These are phyloP conservation scores for Neurospora tetrasperma DNA, from an alignment of 495 filamentous ascomycete species.

Conservation along the genomic window DNA sequence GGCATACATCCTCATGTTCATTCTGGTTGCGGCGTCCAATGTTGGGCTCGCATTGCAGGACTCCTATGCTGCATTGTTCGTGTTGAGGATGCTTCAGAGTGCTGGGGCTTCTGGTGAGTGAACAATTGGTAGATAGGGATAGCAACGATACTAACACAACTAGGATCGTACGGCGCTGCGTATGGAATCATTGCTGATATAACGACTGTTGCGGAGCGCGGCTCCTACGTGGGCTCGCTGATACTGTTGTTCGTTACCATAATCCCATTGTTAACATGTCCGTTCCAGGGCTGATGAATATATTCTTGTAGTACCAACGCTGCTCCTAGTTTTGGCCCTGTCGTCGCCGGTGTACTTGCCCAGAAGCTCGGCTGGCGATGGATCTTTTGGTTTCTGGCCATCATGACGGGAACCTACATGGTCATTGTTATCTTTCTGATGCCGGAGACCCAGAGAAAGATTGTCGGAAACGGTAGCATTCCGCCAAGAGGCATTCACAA, in stretches of 20 bases:
- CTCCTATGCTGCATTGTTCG: constrained; percentile 37
- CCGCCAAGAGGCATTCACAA: not conserved
- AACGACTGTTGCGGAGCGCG: constrained; percentile 34
- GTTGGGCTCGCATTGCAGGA: constrained; percentile 41
- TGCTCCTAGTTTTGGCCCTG: constrained; percentile 33
- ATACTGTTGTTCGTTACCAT: constrained; percentile 1
- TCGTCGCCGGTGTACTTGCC: constrained; percentile 43
- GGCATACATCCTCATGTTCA: constrained; percentile 37
- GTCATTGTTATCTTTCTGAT: constrained; percentile 27
- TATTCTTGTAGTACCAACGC: constrained; percentile 11
- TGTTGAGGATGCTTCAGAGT: constrained; percentile 42
- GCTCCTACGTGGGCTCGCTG: constrained; percentile 33
- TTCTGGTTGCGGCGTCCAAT: constrained; percentile 39
- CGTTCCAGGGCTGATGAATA: not conserved
- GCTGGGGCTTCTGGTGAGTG: constrained; percentile 31
- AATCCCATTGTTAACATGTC: not conserved
- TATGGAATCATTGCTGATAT: constrained; percentile 42
- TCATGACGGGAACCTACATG: constrained; percentile 22
- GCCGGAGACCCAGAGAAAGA: constrained; percentile 44
- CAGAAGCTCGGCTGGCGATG: constrained; percentile 45
- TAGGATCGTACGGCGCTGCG: constrained; percentile 4
- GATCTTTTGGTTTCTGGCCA: constrained; percentile 52
- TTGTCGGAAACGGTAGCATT: constrained; percentile 45
- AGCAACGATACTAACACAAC: not conserved
- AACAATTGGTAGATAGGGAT: not conserved